Evolutionary conservation across 2,329 filamentous ascomycete species (phyloP), one percentile per base, ranked within the genome.

Genomic region (Colletotrichum trifolii): DNA sequence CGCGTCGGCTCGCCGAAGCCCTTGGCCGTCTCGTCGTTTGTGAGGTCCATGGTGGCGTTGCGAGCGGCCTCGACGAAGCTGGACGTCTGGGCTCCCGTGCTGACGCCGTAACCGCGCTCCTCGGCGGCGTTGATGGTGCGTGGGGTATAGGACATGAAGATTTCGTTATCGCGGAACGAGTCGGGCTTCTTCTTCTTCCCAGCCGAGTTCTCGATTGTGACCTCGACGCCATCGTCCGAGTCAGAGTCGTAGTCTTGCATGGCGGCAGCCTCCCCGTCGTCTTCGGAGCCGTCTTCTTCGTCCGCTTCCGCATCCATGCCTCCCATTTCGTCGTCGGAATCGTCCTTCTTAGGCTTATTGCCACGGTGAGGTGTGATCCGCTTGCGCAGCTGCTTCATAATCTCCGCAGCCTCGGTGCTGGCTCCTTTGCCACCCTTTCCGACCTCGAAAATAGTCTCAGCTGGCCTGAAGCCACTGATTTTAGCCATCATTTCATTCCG

Each of bases 81-180:
- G 59, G 86, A 83, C 71, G 83, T 85, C 62, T 91, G 90, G 9
- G 87, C 88, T 54, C 93, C 93, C 0, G 93, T 92, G 77, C 96
- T 93, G 15, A 99, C 94, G 68, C 94, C 94, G 79, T 99, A 99
- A 11, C 90, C 96, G 59, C 92, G 91, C 75, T 97, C 94, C 79
- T 98, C 95, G 56, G 91, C 92, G 5, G 91, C 84, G 76, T 95
- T 96, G 71, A 87, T 86, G 46, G 89, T 89, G 67, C 91, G 90
- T 0, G 96, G 96, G 1, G 89, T 92, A 83, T 99, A 99, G 9
- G 93, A 92, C 94, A 99, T 98, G 88, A 96, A 99, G 71, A 96
- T 88, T 48, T 97, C 94, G 0, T 89, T 86, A 75, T 97, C 94
- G 73, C 74, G 87, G 48, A 49, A 69, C 2, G 67, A 55, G 3